These are phyloP conservation scores for Backusella tuberculispora DNA, from an alignment of 192 early-diverging fungal species.

Conservation along the genomic window DNA sequence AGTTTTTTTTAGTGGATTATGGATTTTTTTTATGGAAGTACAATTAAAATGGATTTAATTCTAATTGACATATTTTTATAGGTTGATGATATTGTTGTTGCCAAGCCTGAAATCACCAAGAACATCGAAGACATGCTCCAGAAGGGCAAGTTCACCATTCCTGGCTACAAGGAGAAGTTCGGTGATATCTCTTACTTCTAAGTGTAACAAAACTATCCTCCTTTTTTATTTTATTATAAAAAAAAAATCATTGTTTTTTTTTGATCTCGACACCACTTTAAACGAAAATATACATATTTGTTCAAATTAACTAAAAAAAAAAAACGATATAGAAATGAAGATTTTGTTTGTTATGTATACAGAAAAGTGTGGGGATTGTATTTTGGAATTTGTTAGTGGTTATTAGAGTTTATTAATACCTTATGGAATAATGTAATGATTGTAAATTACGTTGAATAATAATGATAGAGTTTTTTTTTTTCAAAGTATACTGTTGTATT, in stretches of 20 bases:
- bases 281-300: slow-evolving; percentile 8
- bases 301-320: neutral
- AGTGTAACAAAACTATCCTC: slow-evolving; percentile 16
- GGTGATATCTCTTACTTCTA: slow-evolving; percentile 74
- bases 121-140: slow-evolving; percentile 90
- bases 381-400: neutral
- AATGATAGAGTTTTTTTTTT: too few species aligned
- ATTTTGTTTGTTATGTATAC: too few species aligned
- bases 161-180: slow-evolving; percentile 97
- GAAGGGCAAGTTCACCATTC: slow-evolving; percentile 90
- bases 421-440: too few species aligned
- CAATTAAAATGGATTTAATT: neutral
- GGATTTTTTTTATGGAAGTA: too few species aligned
- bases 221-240: neutral
- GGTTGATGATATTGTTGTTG: slow-evolving; percentile 93
- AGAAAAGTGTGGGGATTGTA: neutral
- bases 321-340: too few species aligned
- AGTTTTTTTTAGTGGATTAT: slow-evolving; percentile 21
- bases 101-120: slow-evolving; percentile 90
- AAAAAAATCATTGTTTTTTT: neutral
- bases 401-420: neutral
- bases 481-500: too few species aligned
- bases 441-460: too few species aligned
- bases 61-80: slow-evolving; percentile 38
- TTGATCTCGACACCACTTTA: neutral